Evolutionary conservation across 495 filamentous ascomycete genomes (phyloP).

Genomic region (Friedmanniomyces endolithicus): DNA sequence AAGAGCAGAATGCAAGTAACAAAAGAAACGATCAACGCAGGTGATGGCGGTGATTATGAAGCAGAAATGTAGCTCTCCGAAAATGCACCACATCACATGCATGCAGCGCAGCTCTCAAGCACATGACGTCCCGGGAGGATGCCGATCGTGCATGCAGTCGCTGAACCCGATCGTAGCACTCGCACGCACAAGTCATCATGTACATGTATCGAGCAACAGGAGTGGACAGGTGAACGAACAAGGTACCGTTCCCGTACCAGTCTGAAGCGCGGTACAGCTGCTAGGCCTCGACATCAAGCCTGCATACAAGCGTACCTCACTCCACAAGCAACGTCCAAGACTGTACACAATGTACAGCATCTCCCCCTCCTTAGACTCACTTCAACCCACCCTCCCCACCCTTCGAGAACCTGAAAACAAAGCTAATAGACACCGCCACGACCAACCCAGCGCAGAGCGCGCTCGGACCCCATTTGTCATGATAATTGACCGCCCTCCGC

Average conservation of each 20-base stretch:
- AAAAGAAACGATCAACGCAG: background rate
- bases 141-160: no score
- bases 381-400: constrained; percentile 28
- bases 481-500: constrained; percentile 71
- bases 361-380: background rate
- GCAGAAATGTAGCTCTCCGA: no score
- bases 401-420: constrained; percentile 45
- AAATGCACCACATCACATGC: no score
- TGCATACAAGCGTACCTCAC: no score
- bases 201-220: no score
- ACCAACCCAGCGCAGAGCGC: constrained; percentile 65
- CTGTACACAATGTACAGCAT: background rate
- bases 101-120: no score
- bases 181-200: no score
- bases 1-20: background rate
- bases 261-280: background rate
- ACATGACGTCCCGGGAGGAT: no score
- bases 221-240: no score
- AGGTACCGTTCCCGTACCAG: no score
- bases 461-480: constrained; percentile 77
- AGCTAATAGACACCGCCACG: constrained; percentile 61
- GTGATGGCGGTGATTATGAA: no score
- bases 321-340: background rate
- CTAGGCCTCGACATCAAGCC: background rate
- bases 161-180: no score